These are phyloP conservation scores for Diplodia sapinea DNA, from an alignment of 2,329 filamentous ascomycete species.

Conservation along the genomic window DNA sequence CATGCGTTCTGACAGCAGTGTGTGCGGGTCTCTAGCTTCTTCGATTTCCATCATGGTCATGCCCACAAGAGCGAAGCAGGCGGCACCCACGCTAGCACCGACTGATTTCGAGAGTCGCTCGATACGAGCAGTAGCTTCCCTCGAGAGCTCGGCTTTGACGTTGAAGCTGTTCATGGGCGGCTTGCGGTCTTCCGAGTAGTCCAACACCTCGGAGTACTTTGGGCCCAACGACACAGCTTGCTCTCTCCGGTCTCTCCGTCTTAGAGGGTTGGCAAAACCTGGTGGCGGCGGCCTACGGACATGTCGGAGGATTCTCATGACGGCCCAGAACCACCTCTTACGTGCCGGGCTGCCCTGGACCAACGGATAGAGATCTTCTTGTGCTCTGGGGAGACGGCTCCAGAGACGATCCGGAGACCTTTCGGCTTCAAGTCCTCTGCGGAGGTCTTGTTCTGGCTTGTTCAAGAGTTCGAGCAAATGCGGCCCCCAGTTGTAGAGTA, in stretches of 20 bases:
- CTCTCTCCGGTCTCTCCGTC: constrained; percentile 36
- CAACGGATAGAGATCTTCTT: constrained; percentile 55
- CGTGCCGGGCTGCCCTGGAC: constrained; percentile 47
- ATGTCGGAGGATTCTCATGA: constrained; percentile 53
- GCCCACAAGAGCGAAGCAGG: constrained; percentile 54
- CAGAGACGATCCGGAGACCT: constrained; percentile 35
- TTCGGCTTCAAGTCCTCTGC: constrained; percentile 34
- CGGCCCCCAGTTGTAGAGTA: constrained; percentile 50
- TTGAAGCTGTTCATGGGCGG: constrained; percentile 48
- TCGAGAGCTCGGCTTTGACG: constrained; percentile 45
- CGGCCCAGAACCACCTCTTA: constrained; percentile 56
- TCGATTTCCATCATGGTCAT: constrained; percentile 56
- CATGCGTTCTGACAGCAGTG: constrained; percentile 39
- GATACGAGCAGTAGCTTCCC: constrained; percentile 36
- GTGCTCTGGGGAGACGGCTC: constrained; percentile 49
- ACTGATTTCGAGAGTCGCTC: constrained; percentile 23
- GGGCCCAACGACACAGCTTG: constrained; percentile 38
- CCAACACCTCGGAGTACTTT: constrained; percentile 46
- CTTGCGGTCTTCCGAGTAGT: constrained; percentile 43
- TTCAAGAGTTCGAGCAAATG: constrained; percentile 51
- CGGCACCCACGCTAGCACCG: constrained; percentile 51
- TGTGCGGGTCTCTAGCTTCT: constrained; percentile 42
- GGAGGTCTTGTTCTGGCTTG: constrained; percentile 35
- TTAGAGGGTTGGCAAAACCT: constrained; percentile 52
- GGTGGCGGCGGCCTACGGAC: constrained; percentile 48